Conservation (phyloP, 169 alveolate genomes). For the Plasmodium inui region DNA sequence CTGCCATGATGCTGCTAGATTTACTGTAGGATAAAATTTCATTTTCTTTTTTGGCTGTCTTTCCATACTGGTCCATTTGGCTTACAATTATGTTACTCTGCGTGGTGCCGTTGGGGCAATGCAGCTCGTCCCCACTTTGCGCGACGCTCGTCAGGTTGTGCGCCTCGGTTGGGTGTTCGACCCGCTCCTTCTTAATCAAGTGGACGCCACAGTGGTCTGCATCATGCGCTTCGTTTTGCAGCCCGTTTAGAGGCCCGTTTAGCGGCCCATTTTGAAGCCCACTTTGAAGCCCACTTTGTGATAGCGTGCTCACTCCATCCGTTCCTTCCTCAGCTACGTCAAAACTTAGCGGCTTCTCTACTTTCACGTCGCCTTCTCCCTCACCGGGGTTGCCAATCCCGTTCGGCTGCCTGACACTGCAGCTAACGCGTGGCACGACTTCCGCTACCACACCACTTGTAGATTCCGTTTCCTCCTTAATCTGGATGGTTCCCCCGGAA, state of each 20-base stretch:
- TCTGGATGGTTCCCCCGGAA: neutral
- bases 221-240: no score
- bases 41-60: slow-evolving; percentile 10
- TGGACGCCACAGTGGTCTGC: neutral
- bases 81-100: neutral
- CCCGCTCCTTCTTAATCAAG: neutral
- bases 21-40: neutral
- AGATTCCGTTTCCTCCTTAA: neutral
- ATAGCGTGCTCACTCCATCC: neutral
- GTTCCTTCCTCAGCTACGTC: neutral
- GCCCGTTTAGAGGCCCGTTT: no score
- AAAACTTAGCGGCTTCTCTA: neutral
- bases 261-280: no score
- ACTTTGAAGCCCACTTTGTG: no score
- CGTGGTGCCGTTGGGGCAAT: neutral
- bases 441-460: neutral
- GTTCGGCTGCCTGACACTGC: neutral
- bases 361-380: neutral
- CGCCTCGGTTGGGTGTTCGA: neutral
- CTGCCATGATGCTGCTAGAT: neutral
- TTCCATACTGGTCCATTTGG: slow-evolving; percentile 3
- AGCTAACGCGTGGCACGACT: neutral
- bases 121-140: neutral
- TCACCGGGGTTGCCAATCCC: neutral
- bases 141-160: neutral